phyloP scores from a whole-genome alignment of 495 filamentous ascomycete genomes.

The Neurospora terricola region DNA sequence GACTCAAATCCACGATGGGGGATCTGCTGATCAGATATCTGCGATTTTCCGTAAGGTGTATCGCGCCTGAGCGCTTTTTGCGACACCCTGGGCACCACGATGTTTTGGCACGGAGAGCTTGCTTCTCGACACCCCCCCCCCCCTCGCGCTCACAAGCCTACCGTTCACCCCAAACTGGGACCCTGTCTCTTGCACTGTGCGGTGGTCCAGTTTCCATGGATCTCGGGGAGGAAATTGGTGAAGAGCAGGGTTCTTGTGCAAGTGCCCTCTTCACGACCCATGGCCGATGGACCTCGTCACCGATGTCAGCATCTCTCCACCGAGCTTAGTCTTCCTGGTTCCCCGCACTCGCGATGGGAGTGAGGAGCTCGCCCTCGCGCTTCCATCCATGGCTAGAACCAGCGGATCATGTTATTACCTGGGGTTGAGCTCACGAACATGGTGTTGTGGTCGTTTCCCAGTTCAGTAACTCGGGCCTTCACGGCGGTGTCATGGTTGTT shows the following conservation, averaged over 20 bases:
- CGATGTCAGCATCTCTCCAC: constrained; percentile 18
- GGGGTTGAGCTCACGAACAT: background rate
- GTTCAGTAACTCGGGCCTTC: background rate
- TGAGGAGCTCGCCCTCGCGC: background rate
- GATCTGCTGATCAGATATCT: background rate
- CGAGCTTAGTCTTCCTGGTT: constrained; percentile 7
- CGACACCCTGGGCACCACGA: background rate
- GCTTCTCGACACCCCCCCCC: background rate
- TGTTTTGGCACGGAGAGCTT: background rate
- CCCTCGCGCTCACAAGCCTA: background rate
- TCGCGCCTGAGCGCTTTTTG: background rate
- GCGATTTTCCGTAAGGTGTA: background rate
- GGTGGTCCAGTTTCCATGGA: background rate
- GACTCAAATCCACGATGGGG: background rate
- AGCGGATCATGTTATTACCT: background rate
- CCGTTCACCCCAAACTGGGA: background rate
- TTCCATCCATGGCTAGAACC: background rate
- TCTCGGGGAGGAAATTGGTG: background rate
- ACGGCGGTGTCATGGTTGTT: background rate
- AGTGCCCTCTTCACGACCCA: constrained; percentile 5
- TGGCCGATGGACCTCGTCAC: constrained; percentile 8
- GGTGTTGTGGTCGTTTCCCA: background rate
- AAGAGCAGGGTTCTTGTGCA: background rate
- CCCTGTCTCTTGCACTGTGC: background rate
- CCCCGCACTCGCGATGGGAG: constrained; percentile 13